A percentile compares a stretch with the other conserved stretches of the same genome.
These are phyloP conservation scores for Poterioochromonas sp. DNA, from an alignment of 352 stramenopile genomes.

Conservation along the genomic window DNA sequence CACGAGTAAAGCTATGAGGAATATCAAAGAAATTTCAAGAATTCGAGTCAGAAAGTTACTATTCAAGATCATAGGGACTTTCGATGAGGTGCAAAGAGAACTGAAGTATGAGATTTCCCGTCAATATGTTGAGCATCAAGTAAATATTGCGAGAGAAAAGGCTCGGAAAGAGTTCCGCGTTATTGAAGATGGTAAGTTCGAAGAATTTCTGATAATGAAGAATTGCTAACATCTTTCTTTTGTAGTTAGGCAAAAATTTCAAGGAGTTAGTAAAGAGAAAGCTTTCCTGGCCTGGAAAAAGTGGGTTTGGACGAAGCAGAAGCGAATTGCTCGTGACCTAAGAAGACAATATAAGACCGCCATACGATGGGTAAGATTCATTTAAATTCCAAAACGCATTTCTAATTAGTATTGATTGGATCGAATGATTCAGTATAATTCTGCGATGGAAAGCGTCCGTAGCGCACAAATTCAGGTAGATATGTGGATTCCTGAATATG, in stretches of 20 bases:
- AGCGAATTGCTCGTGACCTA: background rate
- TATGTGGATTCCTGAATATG: background rate
- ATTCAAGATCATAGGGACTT: background rate
- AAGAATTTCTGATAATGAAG: background rate
- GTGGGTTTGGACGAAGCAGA: background rate
- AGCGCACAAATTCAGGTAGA: conserved; percentile 11
- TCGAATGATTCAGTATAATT: background rate
- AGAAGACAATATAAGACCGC: background rate
- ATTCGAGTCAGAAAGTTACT: background rate
- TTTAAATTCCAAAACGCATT: no score
- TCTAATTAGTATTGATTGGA: no score
- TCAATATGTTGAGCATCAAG: conserved; percentile 15
- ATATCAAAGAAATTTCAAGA: background rate
- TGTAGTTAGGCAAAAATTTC: background rate
- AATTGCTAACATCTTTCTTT: background rate
- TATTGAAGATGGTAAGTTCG: background rate
- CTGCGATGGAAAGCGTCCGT: background rate
- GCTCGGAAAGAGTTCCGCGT: conserved; percentile 13
- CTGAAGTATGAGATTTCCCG: conserved; percentile 4
- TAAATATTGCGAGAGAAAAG: background rate
- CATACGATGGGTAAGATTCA: no score
- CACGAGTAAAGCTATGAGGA: background rate
- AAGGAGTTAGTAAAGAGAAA: background rate
- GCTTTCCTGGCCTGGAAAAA: conserved; percentile 9
- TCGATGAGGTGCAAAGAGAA: conserved; percentile 25